phyloP scores from a whole-genome alignment of 2,329 filamentous ascomycete genomes.

The Botrytis paeoniae region DNA sequence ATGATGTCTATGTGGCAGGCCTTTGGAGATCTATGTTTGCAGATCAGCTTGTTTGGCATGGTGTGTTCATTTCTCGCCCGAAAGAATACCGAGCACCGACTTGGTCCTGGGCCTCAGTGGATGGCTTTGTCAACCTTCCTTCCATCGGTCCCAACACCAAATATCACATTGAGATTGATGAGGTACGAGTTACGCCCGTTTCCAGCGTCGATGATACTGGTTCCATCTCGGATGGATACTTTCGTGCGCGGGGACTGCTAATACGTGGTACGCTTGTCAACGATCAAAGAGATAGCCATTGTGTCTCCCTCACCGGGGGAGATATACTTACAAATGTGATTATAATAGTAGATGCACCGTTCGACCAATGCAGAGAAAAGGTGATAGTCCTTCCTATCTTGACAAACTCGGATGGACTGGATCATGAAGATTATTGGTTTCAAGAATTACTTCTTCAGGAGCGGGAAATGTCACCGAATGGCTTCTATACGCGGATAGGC shows the following conservation, averaged over 20 bases:
- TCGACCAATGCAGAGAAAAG: not conserved
- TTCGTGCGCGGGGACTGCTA: not conserved
- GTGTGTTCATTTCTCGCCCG: rapidly evolving
- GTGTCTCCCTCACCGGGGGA: rapidly evolving
- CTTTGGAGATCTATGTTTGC: constrained; percentile 1
- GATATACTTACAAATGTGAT: rapidly evolving
- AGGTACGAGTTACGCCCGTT: not conserved
- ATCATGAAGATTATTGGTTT: not conserved
- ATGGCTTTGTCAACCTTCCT: rapidly evolving
- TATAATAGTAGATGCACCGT: rapidly evolving
- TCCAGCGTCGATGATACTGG: not conserved
- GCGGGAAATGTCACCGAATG: not conserved
- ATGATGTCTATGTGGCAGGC: not conserved
- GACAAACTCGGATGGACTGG: not conserved
- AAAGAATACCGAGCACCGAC: constrained; percentile 1
- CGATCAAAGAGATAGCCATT: rapidly evolving
- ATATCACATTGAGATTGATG: not conserved
- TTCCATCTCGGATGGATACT: not conserved
- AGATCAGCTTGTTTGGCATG: not conserved
- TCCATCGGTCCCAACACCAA: not conserved
- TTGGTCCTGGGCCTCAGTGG: constrained; percentile 9
- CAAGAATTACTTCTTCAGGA: not conserved
- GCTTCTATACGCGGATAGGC: not conserved
- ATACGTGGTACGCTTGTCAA: not conserved
- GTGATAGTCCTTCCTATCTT: not conserved